Conservation (phyloP, 2,329 filamentous ascomycete species). For the Pseudogymnoascus sp. region DNA sequence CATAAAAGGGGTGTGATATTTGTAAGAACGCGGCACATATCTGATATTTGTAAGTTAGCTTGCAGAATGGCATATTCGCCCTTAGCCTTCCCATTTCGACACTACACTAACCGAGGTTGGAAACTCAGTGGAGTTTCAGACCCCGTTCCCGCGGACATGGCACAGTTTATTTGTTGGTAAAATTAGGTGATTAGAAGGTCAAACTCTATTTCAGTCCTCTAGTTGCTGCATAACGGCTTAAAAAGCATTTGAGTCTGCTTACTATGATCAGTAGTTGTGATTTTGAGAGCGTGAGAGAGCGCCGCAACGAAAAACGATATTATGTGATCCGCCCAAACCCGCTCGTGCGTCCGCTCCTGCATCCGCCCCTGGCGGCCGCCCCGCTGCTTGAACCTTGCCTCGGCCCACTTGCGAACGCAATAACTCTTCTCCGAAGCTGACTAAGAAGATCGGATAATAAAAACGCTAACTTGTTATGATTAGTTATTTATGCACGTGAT, state of each 20-base stretch:
- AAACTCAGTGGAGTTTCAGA: no score
- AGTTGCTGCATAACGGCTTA: not conserved
- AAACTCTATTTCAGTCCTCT: not conserved
- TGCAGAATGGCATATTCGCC: not conserved
- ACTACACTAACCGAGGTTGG: not conserved
- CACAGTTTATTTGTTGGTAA: not conserved
- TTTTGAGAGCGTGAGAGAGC: not conserved
- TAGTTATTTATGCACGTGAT: not conserved
- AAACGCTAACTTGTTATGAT: not conserved
- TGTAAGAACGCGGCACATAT: not conserved
- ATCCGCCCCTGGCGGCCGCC: no score
- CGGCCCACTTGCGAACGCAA: not conserved
- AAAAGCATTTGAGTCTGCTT: not conserved
- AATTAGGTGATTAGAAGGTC: not conserved
- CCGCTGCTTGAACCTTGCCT: not conserved
- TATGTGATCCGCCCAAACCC: not conserved
- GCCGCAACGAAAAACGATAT: not conserved
- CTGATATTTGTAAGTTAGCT: not conserved
- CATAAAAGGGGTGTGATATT: not conserved
- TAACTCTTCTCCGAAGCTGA: not conserved
- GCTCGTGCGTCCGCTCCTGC: conserved; percentile 1
- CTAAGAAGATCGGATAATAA: not conserved
- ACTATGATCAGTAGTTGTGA: not conserved
- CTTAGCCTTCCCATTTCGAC: not conserved
- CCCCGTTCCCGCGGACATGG: not conserved